Conservation (phyloP, 2,329 filamentous ascomycete genomes). For the Ascomycota sp. region DNA sequence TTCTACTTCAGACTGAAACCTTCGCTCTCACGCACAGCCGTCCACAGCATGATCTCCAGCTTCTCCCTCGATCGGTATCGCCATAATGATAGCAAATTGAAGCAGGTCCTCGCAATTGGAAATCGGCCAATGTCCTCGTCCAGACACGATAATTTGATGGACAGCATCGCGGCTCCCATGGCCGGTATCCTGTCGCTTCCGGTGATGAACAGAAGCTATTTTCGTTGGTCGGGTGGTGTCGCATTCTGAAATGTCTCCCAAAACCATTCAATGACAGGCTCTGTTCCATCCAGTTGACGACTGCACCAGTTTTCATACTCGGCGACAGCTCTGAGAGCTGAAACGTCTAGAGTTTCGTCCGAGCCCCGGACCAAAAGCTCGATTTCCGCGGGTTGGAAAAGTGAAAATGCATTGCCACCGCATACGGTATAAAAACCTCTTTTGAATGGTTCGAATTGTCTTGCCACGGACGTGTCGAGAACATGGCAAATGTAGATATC, state of each 20-base stretch:
- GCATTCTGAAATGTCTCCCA: slow-evolving; percentile 63
- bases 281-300: slow-evolving; percentile 31
- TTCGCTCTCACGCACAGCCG: slow-evolving; percentile 73
- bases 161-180: slow-evolving; percentile 61
- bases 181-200: slow-evolving; percentile 81
- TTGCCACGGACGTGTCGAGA: slow-evolving; percentile 54
- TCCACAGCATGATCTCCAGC: slow-evolving; percentile 57
- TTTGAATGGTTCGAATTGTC: slow-evolving; percentile 87
- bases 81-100: slow-evolving; percentile 66
- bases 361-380: slow-evolving; percentile 72
- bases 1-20: slow-evolving; percentile 70
- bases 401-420: slow-evolving; percentile 65
- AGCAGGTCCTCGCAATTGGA: slow-evolving; percentile 77
- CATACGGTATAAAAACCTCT: slow-evolving; percentile 86
- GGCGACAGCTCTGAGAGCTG: slow-evolving; percentile 54
- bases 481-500: slow-evolving; percentile 65
- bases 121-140: slow-evolving; percentile 57
- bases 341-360: slow-evolving; percentile 64
- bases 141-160: slow-evolving; percentile 56
- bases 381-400: slow-evolving; percentile 83
- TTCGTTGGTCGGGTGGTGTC: slow-evolving; percentile 47
- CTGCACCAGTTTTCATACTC: slow-evolving; percentile 63
- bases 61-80: slow-evolving; percentile 46
- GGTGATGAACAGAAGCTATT: slow-evolving; percentile 69
- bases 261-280: slow-evolving; percentile 65